A percentile compares a stretch with the other conserved stretches of the same genome.
These are phyloP conservation scores for Aspergillus carlsbadensis DNA, from an alignment of 495 filamentous ascomycete genomes.

Conservation along the genomic window DNA sequence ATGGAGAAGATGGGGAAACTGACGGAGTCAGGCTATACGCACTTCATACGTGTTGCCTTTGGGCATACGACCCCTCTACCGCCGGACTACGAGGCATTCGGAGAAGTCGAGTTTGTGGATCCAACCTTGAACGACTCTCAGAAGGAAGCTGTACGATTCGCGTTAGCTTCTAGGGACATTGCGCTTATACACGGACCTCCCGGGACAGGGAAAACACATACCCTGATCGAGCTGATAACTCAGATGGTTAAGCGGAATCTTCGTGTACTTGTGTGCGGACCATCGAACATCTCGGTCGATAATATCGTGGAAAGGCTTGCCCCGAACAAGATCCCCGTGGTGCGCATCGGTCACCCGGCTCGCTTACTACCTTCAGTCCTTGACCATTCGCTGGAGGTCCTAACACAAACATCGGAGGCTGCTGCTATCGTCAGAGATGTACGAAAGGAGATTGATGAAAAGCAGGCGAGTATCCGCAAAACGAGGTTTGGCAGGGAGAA, in stretches of 20 bases:
- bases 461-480: conserved; percentile 86
- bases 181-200: conserved; percentile 95
- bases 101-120: conserved; percentile 72
- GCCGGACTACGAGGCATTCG: conserved; percentile 52
- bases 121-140: conserved; percentile 82
- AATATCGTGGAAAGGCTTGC: conserved; percentile 96
- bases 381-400: conserved; percentile 83
- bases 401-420: conserved; percentile 90
- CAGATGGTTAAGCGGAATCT: conserved; percentile 72
- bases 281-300: conserved; percentile 95
- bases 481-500: conserved; percentile 78
- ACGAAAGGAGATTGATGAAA: conserved; percentile 87
- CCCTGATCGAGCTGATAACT: conserved; percentile 89
- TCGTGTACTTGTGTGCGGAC: conserved; percentile 87
- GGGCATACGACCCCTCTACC: conserved; percentile 50
- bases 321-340: conserved; percentile 77
- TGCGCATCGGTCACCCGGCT: conserved; percentile 91
- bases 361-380: conserved; percentile 86
- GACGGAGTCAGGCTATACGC: conserved; percentile 63
- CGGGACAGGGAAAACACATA: conserved; percentile 97
- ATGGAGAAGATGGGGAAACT: conserved; percentile 81
- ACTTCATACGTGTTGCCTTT: conserved; percentile 81
- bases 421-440: conserved; percentile 89
- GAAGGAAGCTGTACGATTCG: conserved; percentile 87
- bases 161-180: conserved; percentile 77